These are phyloP conservation scores for Aspergillus sojae DNA, from an alignment of 2,329 filamentous ascomycete species.

Conservation along the genomic window DNA sequence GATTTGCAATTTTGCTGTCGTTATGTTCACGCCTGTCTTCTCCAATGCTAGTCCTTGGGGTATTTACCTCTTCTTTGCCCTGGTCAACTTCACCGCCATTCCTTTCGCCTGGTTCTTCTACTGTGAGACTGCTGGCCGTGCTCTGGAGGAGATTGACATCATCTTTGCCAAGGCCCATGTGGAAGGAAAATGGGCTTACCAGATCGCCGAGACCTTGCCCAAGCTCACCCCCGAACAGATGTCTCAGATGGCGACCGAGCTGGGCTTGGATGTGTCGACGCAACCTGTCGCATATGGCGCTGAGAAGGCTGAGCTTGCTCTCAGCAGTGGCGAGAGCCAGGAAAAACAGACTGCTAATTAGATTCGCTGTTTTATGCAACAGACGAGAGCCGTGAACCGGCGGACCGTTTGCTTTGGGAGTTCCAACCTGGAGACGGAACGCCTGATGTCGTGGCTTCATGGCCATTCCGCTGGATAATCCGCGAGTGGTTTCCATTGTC, in stretches of 20 bases:
- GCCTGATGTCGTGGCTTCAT: background rate
- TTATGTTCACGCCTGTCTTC: conserved; percentile 52
- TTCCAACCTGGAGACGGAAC: background rate
- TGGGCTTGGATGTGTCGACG: conserved; percentile 24
- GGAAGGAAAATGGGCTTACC: conserved; percentile 36
- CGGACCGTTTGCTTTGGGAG: background rate
- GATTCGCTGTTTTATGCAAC: background rate
- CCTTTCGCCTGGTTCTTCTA: conserved; percentile 57
- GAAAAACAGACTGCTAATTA: conserved; percentile 7
- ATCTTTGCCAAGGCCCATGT: conserved; percentile 43
- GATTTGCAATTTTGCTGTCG: conserved; percentile 56
- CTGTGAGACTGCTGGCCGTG: conserved; percentile 48
- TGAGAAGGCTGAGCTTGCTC: conserved; percentile 26
- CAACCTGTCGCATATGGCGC: conserved; percentile 10
- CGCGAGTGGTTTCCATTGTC: background rate
- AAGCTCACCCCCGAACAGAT: conserved; percentile 34
- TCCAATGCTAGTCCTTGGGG: conserved; percentile 37
- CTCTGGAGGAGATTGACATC: conserved; percentile 45
- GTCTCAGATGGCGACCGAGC: conserved; percentile 24
- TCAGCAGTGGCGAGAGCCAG: conserved; percentile 21
- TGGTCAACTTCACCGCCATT: conserved; percentile 45
- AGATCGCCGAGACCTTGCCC: conserved; percentile 30
- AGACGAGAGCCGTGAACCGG: background rate
- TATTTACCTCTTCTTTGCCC: conserved; percentile 45
- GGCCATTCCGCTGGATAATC: background rate